These are phyloP conservation scores for Marvania coccoides DNA, from an alignment of 139 green algal genomes.

Conservation along the genomic window DNA sequence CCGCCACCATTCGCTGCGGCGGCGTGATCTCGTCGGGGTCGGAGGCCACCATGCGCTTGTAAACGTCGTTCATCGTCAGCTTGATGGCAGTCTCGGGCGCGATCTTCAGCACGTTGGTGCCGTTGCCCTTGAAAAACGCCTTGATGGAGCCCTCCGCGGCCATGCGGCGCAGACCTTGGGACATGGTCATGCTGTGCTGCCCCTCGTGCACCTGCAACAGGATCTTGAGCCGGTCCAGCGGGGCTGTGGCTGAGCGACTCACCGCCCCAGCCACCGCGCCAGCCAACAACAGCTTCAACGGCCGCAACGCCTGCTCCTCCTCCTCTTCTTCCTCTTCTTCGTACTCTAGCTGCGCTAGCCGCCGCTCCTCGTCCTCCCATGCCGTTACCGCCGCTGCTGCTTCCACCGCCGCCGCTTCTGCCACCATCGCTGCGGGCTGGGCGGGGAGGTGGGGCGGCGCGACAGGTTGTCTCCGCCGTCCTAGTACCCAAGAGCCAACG, in stretches of 20 bases:
- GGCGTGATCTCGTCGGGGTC: constrained; percentile 59
- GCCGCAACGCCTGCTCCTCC: constrained; percentile 18
- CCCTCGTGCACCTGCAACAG: constrained; percentile 76
- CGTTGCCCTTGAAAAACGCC: constrained; percentile 82
- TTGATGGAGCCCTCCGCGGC: constrained; percentile 58
- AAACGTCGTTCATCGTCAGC: constrained; percentile 69
- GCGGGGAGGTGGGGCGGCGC: background rate
- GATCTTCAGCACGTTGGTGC: constrained; percentile 90
- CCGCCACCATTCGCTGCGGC: constrained; percentile 50
- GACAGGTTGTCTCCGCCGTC: background rate
- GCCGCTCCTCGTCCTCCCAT: background rate
- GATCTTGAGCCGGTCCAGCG: constrained; percentile 90
- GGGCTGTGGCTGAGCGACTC: constrained; percentile 78
- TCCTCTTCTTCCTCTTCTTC: constrained; percentile 20
- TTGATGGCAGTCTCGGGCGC: constrained; percentile 83
- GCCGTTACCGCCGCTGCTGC: constrained; percentile 1
- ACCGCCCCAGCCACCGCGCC: constrained; percentile 79
- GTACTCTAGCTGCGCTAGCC: background rate
- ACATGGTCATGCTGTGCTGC: constrained; percentile 45
- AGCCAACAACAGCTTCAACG: constrained; percentile 40
- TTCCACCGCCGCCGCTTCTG: background rate
- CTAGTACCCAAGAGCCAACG: background rate
- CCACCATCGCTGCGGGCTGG: background rate
- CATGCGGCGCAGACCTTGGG: constrained; percentile 60
- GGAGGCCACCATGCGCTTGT: constrained; percentile 48